These are phyloP conservation scores for Scytalidium lignicola DNA, from an alignment of 2,329 filamentous ascomycete species.

Conservation along the genomic window DNA sequence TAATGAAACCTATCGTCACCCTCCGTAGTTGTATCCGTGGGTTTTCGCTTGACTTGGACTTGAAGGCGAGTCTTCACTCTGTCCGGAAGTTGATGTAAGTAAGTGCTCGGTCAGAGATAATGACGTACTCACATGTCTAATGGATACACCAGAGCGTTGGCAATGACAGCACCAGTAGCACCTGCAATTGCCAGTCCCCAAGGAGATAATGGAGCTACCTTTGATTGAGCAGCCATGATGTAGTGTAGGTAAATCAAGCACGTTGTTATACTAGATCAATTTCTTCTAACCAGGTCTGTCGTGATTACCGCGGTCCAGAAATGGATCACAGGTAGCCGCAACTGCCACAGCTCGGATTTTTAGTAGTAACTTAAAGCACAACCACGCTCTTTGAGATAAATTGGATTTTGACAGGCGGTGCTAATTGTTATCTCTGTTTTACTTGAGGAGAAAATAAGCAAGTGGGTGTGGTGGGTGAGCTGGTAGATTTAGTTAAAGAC, in stretches of 20 bases:
- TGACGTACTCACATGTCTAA: slow-evolving; percentile 75
- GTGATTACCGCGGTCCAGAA: not conserved
- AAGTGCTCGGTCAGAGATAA: slow-evolving; percentile 1
- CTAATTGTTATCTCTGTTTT: not conserved
- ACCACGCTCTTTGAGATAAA: not conserved
- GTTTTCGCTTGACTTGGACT: slow-evolving; percentile 74
- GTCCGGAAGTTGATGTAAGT: slow-evolving; percentile 7
- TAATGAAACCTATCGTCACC: slow-evolving; percentile 64
- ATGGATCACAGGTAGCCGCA: not conserved
- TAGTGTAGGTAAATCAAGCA: not conserved
- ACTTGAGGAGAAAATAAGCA: not conserved
- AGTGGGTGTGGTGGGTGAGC: not conserved
- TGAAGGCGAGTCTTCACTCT: slow-evolving; percentile 96
- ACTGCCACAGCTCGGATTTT: not conserved
- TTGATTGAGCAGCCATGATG: slow-evolving; percentile 21
- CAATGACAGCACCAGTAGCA: slow-evolving; percentile 86
- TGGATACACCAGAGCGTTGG: slow-evolving; percentile 93
- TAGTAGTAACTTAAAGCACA: not conserved
- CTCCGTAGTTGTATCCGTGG: slow-evolving; percentile 38
- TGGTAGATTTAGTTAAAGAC: not conserved
- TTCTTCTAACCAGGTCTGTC: not conserved
- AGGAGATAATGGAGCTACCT: slow-evolving; percentile 58
- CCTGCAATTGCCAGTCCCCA: slow-evolving; percentile 93
- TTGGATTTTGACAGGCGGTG: not conserved
- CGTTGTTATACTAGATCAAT: not conserved